Evolutionary conservation across 805 yeast species (phyloP).

Genomic region (Kregervanrija fluxuum): DNA sequence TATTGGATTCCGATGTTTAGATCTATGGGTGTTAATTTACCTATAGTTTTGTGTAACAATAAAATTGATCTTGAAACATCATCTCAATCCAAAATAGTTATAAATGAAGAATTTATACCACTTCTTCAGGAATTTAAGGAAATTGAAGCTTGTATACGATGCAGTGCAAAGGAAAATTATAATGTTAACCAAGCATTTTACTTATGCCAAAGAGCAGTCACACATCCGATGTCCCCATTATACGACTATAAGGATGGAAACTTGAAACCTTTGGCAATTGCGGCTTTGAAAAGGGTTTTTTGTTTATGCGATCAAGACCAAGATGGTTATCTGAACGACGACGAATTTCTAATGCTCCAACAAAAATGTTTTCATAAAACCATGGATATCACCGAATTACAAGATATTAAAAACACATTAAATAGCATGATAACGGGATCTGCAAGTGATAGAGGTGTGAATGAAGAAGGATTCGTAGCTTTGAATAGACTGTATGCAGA

Average conservation of each 20-base stretch:
- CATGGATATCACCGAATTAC: constrained; percentile 39
- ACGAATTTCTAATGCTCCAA: constrained; percentile 67
- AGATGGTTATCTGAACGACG: constrained; percentile 70
- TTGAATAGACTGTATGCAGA: constrained; percentile 81
- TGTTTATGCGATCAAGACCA: constrained; percentile 85
- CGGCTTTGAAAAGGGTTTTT: constrained; percentile 76
- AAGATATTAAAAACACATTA: constrained; percentile 33
- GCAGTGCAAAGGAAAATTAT: constrained; percentile 76
- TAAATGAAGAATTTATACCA: constrained; percentile 79
- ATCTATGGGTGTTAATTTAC: constrained; percentile 88
- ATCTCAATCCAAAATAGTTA: constrained; percentile 33
- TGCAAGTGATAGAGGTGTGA: constrained; percentile 45
- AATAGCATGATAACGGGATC: constrained; percentile 22
- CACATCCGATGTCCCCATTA: constrained; percentile 87
- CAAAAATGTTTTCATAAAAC: constrained; percentile 62
- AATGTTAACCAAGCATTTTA: constrained; percentile 91
- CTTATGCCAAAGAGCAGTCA: constrained; percentile 86
- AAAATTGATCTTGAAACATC: constrained; percentile 28
- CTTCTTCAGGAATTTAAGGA: constrained; percentile 87
- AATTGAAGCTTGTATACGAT: constrained; percentile 83
- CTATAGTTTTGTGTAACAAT: constrained; percentile 86
- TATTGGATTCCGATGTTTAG: constrained; percentile 95
- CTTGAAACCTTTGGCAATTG: constrained; percentile 67
- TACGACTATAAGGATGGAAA: constrained; percentile 87
- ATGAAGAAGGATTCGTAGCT: constrained; percentile 66